These are phyloP conservation scores for Fusarium tanahbumbuense DNA, from an alignment of 2,329 filamentous ascomycete species.

Conservation along the genomic window DNA sequence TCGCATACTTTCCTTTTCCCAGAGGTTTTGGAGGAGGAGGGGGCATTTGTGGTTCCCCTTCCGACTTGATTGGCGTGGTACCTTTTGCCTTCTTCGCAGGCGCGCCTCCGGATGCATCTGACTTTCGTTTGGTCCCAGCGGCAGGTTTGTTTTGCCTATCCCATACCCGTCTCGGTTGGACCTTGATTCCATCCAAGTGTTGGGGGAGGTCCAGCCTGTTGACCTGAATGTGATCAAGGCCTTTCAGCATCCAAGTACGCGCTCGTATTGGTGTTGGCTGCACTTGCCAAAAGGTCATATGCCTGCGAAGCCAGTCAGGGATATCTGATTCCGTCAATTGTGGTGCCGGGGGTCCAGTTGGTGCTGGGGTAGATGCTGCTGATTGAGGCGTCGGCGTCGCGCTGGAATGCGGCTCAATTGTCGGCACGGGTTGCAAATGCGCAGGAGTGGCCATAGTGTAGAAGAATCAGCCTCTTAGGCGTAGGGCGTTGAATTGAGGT, in stretches of 20 bases:
- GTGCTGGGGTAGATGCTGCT: neutral
- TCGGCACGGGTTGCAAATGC: neutral
- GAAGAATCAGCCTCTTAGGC: too few species aligned
- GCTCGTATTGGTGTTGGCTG: neutral
- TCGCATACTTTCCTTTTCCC: neutral
- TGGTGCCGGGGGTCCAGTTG: too few species aligned
- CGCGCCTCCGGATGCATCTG: accelerated
- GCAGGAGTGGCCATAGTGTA: neutral
- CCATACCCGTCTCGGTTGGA: neutral
- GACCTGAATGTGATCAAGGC: neutral
- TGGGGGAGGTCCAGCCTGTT: neutral
- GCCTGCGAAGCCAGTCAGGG: neutral
- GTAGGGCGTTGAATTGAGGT: too few species aligned
- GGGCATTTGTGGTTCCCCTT: neutral
- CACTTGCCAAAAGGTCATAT: neutral
- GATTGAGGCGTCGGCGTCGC: neutral
- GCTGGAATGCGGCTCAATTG: neutral
- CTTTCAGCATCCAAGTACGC: neutral
- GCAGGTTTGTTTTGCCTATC: neutral
- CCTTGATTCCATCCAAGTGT: neutral
- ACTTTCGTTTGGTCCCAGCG: neutral
- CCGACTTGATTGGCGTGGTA: neutral
- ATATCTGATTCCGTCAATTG: neutral
- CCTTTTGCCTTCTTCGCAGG: neutral
- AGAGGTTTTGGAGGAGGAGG: neutral